Conservation (phyloP, 257 asterid species). For the Solanum paucissectum region DNA sequence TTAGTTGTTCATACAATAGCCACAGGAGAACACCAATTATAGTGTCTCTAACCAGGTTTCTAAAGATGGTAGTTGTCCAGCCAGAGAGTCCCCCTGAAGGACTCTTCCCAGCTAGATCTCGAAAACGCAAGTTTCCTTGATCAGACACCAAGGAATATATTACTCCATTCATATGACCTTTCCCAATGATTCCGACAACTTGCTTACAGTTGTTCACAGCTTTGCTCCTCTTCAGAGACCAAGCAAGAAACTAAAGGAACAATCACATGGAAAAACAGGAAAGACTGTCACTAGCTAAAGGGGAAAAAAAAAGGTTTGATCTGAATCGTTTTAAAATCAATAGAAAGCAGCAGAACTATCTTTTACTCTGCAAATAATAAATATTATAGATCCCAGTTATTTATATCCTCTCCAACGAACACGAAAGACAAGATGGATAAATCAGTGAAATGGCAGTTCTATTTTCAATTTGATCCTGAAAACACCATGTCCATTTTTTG, state of each 20-base stretch:
- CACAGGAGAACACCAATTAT: slow-evolving; percentile 51
- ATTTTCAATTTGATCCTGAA: not conserved
- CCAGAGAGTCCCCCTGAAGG: slow-evolving; percentile 21
- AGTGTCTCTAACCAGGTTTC: slow-evolving; percentile 62
- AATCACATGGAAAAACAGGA: not conserved
- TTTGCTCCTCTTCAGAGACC: slow-evolving; percentile 97
- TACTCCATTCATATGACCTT: slow-evolving; percentile 91
- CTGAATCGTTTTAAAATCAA: not conserved
- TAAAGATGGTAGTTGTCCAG: slow-evolving; percentile 36
- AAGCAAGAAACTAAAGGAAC: slow-evolving; percentile 52
- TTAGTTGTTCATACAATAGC: slow-evolving; percentile 55
- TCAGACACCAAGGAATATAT: slow-evolving; percentile 67
- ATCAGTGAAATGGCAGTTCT: not conserved
- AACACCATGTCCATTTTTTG: not conserved
- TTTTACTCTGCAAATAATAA: not conserved
- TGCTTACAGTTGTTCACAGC: slow-evolving; percentile 67
- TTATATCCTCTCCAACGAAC: not conserved
- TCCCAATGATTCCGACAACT: slow-evolving; percentile 86
- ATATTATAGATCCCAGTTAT: not conserved
- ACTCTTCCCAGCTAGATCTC: slow-evolving; percentile 59
- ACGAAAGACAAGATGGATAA: not conserved
- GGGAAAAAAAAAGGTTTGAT: not conserved
- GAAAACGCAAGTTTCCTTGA: slow-evolving; percentile 68
- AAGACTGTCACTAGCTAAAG: not conserved
- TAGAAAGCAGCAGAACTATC: not conserved